phyloP scores from a whole-genome alignment of 768 basidiomycete genomes.

The Mycena vitilis region DNA sequence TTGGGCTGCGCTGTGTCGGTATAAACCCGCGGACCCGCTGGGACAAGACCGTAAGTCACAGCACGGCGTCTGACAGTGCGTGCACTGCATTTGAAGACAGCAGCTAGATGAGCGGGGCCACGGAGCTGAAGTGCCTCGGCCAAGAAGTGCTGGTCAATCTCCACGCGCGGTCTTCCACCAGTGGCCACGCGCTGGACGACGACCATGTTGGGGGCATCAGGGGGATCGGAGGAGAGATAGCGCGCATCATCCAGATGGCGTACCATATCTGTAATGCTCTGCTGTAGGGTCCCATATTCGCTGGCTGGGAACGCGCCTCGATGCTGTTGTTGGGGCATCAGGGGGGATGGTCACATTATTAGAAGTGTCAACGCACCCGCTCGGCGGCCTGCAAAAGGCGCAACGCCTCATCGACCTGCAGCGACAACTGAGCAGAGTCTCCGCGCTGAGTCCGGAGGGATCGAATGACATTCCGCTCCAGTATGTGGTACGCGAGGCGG shows the following conservation, averaged over 20 bases:
- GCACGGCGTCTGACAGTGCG: conserved; percentile 31
- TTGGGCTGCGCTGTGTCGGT: conserved; percentile 4
- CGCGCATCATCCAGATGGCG: conserved; percentile 33
- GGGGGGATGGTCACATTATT: no score
- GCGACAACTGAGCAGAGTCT: conserved; percentile 4
- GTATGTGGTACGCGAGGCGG: conserved; percentile 23
- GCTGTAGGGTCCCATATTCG: conserved; percentile 36
- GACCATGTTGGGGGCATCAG: conserved; percentile 20
- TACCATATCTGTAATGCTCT: conserved; percentile 36
- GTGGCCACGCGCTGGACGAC: conserved; percentile 24
- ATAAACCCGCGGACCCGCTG: conserved; percentile 21
- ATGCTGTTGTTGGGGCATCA: no score
- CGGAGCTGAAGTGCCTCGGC: conserved; percentile 41
- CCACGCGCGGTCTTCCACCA: conserved; percentile 35
- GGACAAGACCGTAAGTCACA: conserved; percentile 29
- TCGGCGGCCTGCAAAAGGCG: conserved; percentile 19
- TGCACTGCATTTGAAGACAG: neutral
- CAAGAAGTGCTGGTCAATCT: conserved; percentile 40
- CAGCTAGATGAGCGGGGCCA: neutral
- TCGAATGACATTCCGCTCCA: conserved; percentile 24
- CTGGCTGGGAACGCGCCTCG: neutral
- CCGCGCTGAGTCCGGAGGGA: conserved; percentile 32
- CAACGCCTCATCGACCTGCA: conserved; percentile 20
- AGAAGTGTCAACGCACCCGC: no score
- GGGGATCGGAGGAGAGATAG: conserved; percentile 33